Base-by-base conservation (phyloP, 768 basidiomycete genomes). In the Termitomyces sp. region DNA sequence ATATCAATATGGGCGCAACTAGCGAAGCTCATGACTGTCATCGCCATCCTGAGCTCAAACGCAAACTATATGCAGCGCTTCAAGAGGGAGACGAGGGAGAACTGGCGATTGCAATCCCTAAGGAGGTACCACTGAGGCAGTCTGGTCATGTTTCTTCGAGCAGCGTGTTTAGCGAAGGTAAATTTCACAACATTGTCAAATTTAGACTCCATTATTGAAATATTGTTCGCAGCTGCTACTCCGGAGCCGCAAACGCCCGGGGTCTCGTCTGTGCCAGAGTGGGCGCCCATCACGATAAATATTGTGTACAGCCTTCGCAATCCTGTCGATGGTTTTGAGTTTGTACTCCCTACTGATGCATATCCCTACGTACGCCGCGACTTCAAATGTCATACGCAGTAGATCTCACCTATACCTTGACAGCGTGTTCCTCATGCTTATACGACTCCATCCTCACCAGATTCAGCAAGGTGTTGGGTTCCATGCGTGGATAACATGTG, bases 381-480 rank as follows among this genome's bases (percentile, higher is more conserved):
- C 3, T 23, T 47, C 7, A 34, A 55, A 25, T 30, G 28, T 11
- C 21, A 58, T n/a, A 34, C 27, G 19, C 44, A 35, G 25, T 10
- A 16, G 11, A 43, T 32, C 6, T 60, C 37, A 53, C 61, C 63
- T n/a, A 68, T 55, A 23, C 25, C 11, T 28, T 56, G 54, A 14
- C 56, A 96, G 92, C 89, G 91, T 61, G 85, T 94, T 58, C 96
- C 96, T 47, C 97, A 98, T 72, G 88, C 89, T 44, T 98, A 89
- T 66, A 93, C 94, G 3, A 88, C 86, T 4, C 87, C 94, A 1
- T 89, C 91, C 0, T 88, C 87, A 8, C 86, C 94, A 6, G 92
- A 95, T 66, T 81, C 92, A 17, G 94, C 96, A n/a, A 79, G 97
- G 65, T 94, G 92, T 64, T 99, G 97, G 97, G 87, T 98, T n/a